Conservation (phyloP, 1,139 yeast genomes). For the Yamadazyma sp. region DNA sequence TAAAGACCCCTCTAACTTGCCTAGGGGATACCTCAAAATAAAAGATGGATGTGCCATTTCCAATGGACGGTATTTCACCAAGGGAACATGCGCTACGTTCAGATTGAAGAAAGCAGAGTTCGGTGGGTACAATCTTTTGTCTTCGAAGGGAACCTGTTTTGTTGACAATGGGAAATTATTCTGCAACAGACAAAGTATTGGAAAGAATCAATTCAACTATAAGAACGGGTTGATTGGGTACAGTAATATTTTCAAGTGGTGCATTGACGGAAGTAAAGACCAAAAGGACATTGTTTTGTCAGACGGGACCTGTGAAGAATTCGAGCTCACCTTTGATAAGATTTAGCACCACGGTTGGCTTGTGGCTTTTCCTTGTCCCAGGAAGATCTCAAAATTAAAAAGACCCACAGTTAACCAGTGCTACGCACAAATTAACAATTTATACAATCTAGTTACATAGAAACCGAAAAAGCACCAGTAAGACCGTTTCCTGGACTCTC, state of each 20-base stretch:
- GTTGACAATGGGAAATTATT: constrained; percentile 37
- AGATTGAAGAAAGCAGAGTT: constrained; percentile 51
- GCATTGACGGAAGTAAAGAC: constrained; percentile 48
- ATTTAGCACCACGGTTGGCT: background rate
- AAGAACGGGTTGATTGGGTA: constrained; percentile 50
- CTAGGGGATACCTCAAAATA: constrained; percentile 52
- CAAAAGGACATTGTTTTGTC: constrained; percentile 59
- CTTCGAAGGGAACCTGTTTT: constrained; percentile 77
- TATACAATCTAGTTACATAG: too few species aligned
- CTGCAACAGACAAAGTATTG: constrained; percentile 31
- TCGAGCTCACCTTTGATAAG: constrained; percentile 5
- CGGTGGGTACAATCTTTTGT: constrained; percentile 68
- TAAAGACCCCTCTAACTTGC: constrained; percentile 24
- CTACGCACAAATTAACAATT: too few species aligned
- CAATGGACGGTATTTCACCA: constrained; percentile 79
- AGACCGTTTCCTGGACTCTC: too few species aligned
- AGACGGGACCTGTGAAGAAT: constrained; percentile 35
- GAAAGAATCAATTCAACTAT: constrained; percentile 52
- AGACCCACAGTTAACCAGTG: too few species aligned
- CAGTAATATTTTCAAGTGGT: constrained; percentile 68
- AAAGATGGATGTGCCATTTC: constrained; percentile 78
- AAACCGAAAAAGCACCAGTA: too few species aligned
- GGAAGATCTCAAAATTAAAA: too few species aligned
- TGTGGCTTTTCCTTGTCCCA: too few species aligned
- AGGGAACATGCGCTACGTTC: constrained; percentile 81